A percentile compares a stretch with the other conserved stretches of the same genome.
Evolutionary conservation across 352 stramenopile species (phyloP).

Genomic region (Globisporangium takayamanum): DNA sequence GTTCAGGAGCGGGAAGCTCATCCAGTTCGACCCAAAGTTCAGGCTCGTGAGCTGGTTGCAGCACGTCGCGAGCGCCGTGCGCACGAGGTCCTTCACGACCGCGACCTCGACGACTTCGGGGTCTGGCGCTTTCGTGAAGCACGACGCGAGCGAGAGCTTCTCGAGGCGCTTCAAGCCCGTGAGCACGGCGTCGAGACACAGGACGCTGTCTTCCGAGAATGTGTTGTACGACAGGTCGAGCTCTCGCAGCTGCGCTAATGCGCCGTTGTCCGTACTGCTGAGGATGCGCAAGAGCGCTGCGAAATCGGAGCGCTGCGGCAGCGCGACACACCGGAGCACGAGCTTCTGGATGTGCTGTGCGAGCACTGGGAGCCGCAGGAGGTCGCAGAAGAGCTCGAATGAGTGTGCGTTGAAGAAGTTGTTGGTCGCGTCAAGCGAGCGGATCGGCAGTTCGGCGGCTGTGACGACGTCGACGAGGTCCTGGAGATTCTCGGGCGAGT

Average conservation of each 20-base stretch:
- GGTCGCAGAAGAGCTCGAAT: constrained; percentile 40
- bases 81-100: constrained; percentile 34
- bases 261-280: constrained; percentile 12
- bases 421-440: constrained; percentile 44
- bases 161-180: constrained; percentile 29
- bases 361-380: constrained; percentile 31
- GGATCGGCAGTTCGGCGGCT: constrained; percentile 26
- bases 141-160: constrained; percentile 48
- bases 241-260: constrained; percentile 26
- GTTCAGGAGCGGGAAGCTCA: constrained; percentile 45
- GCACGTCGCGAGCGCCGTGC: constrained; percentile 26
- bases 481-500: constrained; percentile 42
- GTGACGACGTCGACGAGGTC: constrained; percentile 43
- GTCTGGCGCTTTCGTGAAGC: constrained; percentile 43
- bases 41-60: constrained; percentile 32
- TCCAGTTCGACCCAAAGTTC: constrained; percentile 54
- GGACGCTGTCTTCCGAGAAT: constrained; percentile 31
- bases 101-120: constrained; percentile 28
- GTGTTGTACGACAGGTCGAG: constrained; percentile 73
- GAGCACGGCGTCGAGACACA: constrained; percentile 32
- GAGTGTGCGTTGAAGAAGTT: constrained; percentile 55
- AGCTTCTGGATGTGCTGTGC: constrained; percentile 29
- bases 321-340: constrained; percentile 35
- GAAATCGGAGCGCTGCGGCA: constrained; percentile 46
- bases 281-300: constrained; percentile 32